Evolutionary conservation across 139 green algal genomes (phyloP).

Genomic region (Chlamydomonas urium): DNA sequence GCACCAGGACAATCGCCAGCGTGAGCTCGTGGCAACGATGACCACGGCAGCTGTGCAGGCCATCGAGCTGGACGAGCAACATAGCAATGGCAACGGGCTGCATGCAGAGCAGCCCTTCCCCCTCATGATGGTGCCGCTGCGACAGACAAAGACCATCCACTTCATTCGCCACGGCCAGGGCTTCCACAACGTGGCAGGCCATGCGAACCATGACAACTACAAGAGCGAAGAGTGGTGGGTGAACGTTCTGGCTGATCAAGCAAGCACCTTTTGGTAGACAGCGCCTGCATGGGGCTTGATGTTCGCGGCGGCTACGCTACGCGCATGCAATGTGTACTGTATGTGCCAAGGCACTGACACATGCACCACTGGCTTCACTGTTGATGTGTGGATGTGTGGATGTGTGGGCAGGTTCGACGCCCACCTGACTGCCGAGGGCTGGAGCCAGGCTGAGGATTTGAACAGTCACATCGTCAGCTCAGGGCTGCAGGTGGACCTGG

Average conservation of each 20-base stretch:
- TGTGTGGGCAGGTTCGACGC: conserved; percentile 13
- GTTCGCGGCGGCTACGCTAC: neutral
- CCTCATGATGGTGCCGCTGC: too few relatives aligned
- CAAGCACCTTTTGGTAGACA: neutral
- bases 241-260: neutral
- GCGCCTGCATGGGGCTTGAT: neutral
- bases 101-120: too few relatives aligned
- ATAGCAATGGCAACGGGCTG: too few relatives aligned
- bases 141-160: conserved; percentile 32
- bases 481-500: conserved; percentile 35
- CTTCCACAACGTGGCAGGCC: conserved; percentile 53
- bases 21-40: too few relatives aligned
- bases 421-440: conserved; percentile 26
- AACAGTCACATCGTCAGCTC: neutral
- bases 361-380: neutral
- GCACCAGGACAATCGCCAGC: too few relatives aligned
- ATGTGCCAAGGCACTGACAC: neutral
- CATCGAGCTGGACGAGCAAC: too few relatives aligned
- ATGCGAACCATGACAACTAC: conserved; percentile 18
- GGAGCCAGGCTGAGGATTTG: conserved; percentile 9
- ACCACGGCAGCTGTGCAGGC: too few relatives aligned
- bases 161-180: conserved; percentile 43
- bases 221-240: conserved; percentile 2
- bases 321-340: neutral
- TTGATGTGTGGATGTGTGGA: neutral